Percentiles rank a stretch among this genome's conserved stretches.
These are phyloP conservation scores for Remersonia thermophila DNA, from an alignment of 2,329 filamentous ascomycete genomes.

Conservation along the genomic window DNA sequence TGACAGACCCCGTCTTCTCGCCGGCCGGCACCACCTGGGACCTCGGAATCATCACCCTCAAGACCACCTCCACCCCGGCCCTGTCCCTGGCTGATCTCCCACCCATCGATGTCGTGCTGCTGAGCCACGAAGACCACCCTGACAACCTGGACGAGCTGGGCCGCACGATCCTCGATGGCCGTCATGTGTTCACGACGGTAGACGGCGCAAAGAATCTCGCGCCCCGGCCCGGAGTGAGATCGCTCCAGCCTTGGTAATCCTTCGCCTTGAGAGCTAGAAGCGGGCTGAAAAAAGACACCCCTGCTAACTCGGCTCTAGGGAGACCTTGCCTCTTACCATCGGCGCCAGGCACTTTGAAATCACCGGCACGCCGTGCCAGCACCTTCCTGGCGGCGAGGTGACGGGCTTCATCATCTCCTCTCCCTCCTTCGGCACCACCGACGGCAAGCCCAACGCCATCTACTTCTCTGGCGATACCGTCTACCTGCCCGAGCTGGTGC, in stretches of 20 bases:
- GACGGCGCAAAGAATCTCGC: conserved; percentile 32
- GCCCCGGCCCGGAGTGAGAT: conserved; percentile 29
- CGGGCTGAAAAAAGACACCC: not conserved
- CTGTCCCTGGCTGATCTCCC: conserved; percentile 28
- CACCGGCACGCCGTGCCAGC: conserved; percentile 31
- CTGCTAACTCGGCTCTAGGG: conserved; percentile 14
- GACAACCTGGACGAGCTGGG: conserved; percentile 37
- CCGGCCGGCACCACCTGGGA: conserved; percentile 26
- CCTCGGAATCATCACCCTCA: conserved; percentile 18
- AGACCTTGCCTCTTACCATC: conserved; percentile 20
- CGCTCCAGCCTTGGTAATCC: conserved; percentile 24
- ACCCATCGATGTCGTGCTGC: conserved; percentile 33
- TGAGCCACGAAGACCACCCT: conserved; percentile 38
- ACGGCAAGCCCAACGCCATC: conserved; percentile 30
- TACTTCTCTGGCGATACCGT: conserved; percentile 39
- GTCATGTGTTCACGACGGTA: conserved; percentile 32
- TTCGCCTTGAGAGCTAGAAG: not conserved
- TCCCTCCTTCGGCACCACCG: conserved; percentile 24
- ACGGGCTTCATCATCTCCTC: conserved; percentile 32
- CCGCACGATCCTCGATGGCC: conserved; percentile 32
- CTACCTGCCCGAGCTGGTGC: conserved; percentile 28
- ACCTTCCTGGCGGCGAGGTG: conserved; percentile 32
- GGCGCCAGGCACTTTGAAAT: conserved; percentile 26
- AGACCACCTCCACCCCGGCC: conserved; percentile 23
- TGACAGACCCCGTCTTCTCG: conserved; percentile 36